Evolutionary conservation across 257 asterid species (phyloP).

Genomic region (Marsdenia floribunda): DNA sequence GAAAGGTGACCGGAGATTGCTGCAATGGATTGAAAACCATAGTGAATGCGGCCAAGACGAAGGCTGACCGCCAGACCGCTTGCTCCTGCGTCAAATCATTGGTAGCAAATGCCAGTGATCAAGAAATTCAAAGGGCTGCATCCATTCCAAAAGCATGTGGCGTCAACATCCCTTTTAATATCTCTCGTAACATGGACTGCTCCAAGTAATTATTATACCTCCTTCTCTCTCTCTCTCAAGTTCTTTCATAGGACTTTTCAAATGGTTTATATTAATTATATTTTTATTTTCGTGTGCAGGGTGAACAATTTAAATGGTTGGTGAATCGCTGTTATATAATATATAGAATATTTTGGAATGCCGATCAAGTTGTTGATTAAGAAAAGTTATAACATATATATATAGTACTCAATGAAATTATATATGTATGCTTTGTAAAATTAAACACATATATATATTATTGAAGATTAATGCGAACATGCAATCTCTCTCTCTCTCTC

Average conservation of each 20-base stretch:
- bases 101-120: neutral
- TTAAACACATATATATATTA: too few relatives aligned
- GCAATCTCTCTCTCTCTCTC: too few relatives aligned
- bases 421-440: too few relatives aligned
- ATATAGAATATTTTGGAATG: neutral
- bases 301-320: neutral
- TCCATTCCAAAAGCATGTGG: conserved; percentile 13
- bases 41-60: neutral
- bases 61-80: conserved; percentile 6
- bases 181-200: conserved; percentile 12
- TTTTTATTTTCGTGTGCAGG: neutral
- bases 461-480: too few relatives aligned
- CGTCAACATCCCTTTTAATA: conserved; percentile 7
- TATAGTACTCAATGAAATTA: too few relatives aligned
- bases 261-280: neutral
- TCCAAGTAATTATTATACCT: conserved; percentile 2
- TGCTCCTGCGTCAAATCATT: conserved; percentile 16
- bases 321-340: neutral
- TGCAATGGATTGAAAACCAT: conserved; percentile 17
- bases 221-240: neutral
- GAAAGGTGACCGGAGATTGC: neutral
- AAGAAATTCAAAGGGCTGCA: conserved; percentile 6
- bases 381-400: neutral
- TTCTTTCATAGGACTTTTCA: neutral
- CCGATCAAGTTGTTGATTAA: neutral